Evolutionary conservation across 208 protist genomes (phyloP), one percentile per base, ranked within the genome.

Genomic region (Acanthamoeba royreba): DNA sequence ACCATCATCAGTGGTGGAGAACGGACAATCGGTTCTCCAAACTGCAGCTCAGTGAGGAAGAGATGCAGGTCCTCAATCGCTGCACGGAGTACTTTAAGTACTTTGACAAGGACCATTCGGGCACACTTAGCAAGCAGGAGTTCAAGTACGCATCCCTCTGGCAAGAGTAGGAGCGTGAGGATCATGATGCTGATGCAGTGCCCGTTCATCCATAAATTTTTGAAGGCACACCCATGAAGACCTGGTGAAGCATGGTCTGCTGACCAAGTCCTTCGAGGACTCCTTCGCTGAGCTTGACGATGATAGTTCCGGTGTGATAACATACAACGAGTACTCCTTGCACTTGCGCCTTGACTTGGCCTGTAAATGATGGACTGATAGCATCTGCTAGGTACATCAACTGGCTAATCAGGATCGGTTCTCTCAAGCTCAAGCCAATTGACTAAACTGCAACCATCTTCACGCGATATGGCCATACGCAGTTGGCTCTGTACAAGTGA

Each of bases 301-400:
- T 4, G 74, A 86, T 25, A 33, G 45, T 33, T 31, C 19, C 8
- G 74, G 74, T 0, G 42, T 38, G 28, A 53, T 86, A 22, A 86
- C 43, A n/a, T 86, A 55, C 74, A 86, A 86, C 74, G 74, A 86
- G 35, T 86, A n/a, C n/a, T n/a, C n/a, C n/a, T n/a, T n/a, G n/a
- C n/a, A n/a, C n/a, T n/a, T n/a, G n/a, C n/a, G n/a, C n/a, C n/a
- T n/a, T n/a, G n/a, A n/a, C n/a, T n/a, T n/a, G n/a, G n/a, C n/a
- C n/a, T n/a, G n/a, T n/a, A n/a, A n/a, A n/a, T n/a, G n/a, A n/a
- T n/a, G n/a, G n/a, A n/a, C n/a, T n/a, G n/a, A n/a, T n/a, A n/a
- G n/a, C n/a, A n/a, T n/a, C n/a, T n/a, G n/a, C n/a, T n/a, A n/a
- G n/a, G n/a, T n/a, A 86, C 45, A 53, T 86, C 43, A 35, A 86